A percentile compares a stretch with the other conserved stretches of the same genome.
These are phyloP conservation scores for Paraleonurus japonicus DNA, from an alignment of 257 asterid genomes.

Conservation along the genomic window DNA sequence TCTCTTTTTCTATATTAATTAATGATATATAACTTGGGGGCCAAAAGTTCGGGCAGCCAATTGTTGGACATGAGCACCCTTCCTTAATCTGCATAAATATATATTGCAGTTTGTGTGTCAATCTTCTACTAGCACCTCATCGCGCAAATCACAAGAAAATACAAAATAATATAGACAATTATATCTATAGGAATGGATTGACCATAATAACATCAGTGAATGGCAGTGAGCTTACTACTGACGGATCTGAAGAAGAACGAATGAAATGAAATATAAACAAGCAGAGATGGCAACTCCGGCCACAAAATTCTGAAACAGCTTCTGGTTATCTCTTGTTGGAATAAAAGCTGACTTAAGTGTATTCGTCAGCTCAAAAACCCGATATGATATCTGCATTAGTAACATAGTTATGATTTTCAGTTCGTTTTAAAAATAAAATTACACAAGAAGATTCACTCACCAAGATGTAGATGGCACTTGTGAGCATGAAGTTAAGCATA, in stretches of 20 bases:
- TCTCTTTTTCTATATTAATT: background rate
- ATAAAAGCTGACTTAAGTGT: conserved; percentile 67
- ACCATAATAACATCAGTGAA: background rate
- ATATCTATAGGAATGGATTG: background rate
- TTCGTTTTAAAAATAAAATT: too few species aligned
- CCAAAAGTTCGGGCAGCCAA: background rate
- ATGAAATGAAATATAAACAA: conserved; percentile 53
- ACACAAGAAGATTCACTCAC: conserved; percentile 43
- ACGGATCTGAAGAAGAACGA: conserved; percentile 69
- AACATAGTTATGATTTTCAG: too few species aligned
- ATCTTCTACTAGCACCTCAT: background rate
- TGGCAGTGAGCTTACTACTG: conserved; percentile 53
- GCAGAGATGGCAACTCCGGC: conserved; percentile 58
- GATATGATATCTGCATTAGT: conserved; percentile 57
- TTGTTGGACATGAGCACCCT: background rate
- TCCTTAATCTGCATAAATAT: background rate
- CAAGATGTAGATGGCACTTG: conserved; percentile 77
- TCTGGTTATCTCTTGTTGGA: conserved; percentile 64
- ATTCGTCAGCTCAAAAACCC: conserved; percentile 83
- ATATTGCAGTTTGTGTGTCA: background rate
- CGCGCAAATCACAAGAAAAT: background rate
- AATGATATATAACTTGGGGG: background rate
- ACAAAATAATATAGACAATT: background rate
- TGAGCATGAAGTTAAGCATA: conserved; percentile 93
- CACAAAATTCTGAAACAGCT: conserved; percentile 54